Conservation (phyloP, 768 basidiomycete species). For the Hebeloma cylindrosporum region DNA sequence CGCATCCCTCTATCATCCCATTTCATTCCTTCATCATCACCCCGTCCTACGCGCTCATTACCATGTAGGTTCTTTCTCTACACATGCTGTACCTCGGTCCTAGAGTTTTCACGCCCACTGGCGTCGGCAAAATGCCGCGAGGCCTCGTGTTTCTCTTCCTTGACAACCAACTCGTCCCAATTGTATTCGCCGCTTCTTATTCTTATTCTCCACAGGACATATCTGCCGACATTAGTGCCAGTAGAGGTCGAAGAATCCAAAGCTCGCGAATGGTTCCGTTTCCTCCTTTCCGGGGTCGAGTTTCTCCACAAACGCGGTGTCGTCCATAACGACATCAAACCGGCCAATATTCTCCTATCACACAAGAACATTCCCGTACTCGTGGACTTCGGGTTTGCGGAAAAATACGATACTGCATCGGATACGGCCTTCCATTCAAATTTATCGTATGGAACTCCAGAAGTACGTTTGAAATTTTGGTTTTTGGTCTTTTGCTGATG, state of each 20-base stretch:
- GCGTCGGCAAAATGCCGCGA: not conserved
- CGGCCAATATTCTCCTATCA: slow-evolving; percentile 90
- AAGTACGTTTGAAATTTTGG: slow-evolving; percentile 45
- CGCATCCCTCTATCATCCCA: slow-evolving; percentile 88
- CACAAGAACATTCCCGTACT: slow-evolving; percentile 78
- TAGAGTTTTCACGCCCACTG: not conserved
- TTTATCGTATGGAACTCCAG: slow-evolving; percentile 88
- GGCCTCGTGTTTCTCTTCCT: slow-evolving; percentile 13
- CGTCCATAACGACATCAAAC: slow-evolving; percentile 94
- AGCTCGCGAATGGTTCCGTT: slow-evolving; percentile 80
- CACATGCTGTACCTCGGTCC: not conserved
- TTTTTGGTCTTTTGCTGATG: not conserved
- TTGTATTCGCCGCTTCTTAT: slow-evolving; percentile 1
- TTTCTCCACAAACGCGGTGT: slow-evolving; percentile 84
- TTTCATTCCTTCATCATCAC: slow-evolving; percentile 96
- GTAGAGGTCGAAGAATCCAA: slow-evolving; percentile 82
- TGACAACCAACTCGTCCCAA: slow-evolving; percentile 13
- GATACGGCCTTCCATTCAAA: slow-evolving; percentile 77
- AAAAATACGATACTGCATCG: slow-evolving; percentile 69
- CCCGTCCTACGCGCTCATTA: slow-evolving; percentile 85
- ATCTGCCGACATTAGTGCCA: slow-evolving; percentile 81
- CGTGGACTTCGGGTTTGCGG: slow-evolving; percentile 96
- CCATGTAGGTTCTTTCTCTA: slow-evolving; percentile 64
- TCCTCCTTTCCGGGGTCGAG: slow-evolving; percentile 77
- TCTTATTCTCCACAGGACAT: slow-evolving; percentile 60